These are phyloP conservation scores for Galerina marginata DNA, from an alignment of 768 basidiomycete genomes.

Conservation along the genomic window DNA sequence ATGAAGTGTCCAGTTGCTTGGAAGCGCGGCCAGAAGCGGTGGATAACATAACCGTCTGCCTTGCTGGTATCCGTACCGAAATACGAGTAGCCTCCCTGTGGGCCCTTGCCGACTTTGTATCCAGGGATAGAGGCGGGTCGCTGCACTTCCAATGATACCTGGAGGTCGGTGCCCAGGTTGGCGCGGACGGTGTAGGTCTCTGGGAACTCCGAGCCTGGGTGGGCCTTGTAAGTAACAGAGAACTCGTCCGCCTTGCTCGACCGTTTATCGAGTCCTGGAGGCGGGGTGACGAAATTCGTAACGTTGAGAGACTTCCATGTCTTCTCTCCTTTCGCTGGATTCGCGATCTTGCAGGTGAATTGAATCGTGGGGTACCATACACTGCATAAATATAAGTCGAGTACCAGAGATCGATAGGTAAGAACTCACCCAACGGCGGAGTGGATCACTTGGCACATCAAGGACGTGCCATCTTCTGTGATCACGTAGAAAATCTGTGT, in stretches of 20 bases:
- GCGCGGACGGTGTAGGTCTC: slow-evolving; percentile 84
- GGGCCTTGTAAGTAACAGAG: slow-evolving; percentile 69
- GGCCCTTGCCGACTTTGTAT: slow-evolving; percentile 90
- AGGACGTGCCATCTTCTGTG: slow-evolving; percentile 75
- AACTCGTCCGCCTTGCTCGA: slow-evolving; percentile 88
- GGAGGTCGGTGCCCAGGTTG: slow-evolving; percentile 79
- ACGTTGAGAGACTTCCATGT: slow-evolving; percentile 91
- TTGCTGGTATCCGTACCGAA: slow-evolving; percentile 74
- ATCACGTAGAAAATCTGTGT: slow-evolving; percentile 89
- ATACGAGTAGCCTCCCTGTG: slow-evolving; percentile 88
- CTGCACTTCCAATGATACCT: slow-evolving; percentile 75
- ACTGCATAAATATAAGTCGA: slow-evolving; percentile 43
- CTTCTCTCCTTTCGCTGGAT: slow-evolving; percentile 74
- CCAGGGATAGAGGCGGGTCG: slow-evolving; percentile 78
- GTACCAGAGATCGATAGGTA: slow-evolving; percentile 16
- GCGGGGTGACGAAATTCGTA: slow-evolving; percentile 75
- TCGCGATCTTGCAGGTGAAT: slow-evolving; percentile 88
- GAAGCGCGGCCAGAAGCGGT: slow-evolving; percentile 88
- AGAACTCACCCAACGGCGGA: slow-evolving; percentile 81
- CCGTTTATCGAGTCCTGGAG: slow-evolving; percentile 82
- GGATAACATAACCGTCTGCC: slow-evolving; percentile 85
- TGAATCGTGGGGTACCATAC: slow-evolving; percentile 95
- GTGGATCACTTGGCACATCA: slow-evolving; percentile 89
- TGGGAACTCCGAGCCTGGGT: slow-evolving; percentile 60
- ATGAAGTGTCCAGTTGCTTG: slow-evolving; percentile 70